Evolutionary conservation across 805 yeast species (phyloP), one percentile per base, ranked within the genome.

Genomic region (Candida nitratophila): DNA sequence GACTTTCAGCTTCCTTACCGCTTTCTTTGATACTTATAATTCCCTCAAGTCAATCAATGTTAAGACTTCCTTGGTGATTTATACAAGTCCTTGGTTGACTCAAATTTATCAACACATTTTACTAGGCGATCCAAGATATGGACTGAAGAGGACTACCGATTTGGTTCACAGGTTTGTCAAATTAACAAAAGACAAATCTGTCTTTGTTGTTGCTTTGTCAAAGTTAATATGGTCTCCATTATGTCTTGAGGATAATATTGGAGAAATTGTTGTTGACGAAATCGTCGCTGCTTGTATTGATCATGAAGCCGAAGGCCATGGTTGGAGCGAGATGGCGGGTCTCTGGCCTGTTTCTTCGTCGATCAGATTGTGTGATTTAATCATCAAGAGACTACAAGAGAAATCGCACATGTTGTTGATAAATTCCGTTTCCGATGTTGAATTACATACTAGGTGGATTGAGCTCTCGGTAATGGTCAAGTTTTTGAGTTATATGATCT

Each of bases 271-370:
- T 21, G 72, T 87, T 11, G 89, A 85, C 49, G 96, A 86, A 54
- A 76, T 85, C 20, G 76, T 86, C 6, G 76, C 81, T 2, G 82
- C 81, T 49, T 83, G 89, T 1, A 73, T 86, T 50, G 93, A 85
- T 50, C 77, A 82, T 54, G 84, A 83, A 50, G 81, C 87, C n/a
- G 87, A 83, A 51, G 84, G 82, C 4, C 74, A 77, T 33, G 80
- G 74, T 40, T 85, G 87, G 87, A 71, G 73, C 17, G 76, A 73
- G 39, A 73, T 81, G 6, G 71, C 83, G 2, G 71, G 83, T 1
- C 70, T 83, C n/a, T 66, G 87, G 50, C 73, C 83, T 1, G 61
- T 77, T 14, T 67, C 77, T 20, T 89, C 95, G 3, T 80, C 91
- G 1, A 68, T 81, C n/a, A 86, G 81, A 49, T 69, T 86, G 2